Evolutionary conservation across 2,329 filamentous ascomycete genomes (phyloP), one percentile per base, ranked within the genome.

Genomic region (Cladosporium sp.): DNA sequence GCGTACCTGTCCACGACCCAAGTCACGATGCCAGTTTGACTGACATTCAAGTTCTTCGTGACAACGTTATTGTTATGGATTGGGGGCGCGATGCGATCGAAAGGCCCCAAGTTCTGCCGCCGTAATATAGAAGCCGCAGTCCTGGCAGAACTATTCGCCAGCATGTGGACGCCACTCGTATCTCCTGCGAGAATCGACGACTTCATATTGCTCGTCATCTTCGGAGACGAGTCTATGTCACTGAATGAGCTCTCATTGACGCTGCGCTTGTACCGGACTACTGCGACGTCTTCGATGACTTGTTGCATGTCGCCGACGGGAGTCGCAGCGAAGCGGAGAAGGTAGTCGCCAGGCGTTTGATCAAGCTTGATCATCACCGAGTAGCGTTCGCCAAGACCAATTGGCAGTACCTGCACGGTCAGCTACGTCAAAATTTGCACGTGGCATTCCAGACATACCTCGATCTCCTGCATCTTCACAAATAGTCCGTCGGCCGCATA

Each of bases 401-500:
- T 19, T 18, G 40, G 34, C 34, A 37, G n/a, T 37, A 37, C 34
- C 34, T 37, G 10, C n/a, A 37, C 34, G n/a, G n/a, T 37, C 34
- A 37, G 34, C 34, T 11, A 37, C n/a, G 34, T 18, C 34, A 10
- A 14, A 37, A 14, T 37, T 37, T 37, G 34, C 34, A 14, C 10
- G 34, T 37, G 34, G n/a, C 10, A 14, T 11, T 37, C 10, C 34
- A 35, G 28, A 32, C 19, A 52, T 42, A 58, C 57, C 37, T 59
- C 51, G n/a, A 58, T 49, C 52, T 52, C 53, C 40, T 59, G 52
- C n/a, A 54, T 50, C 37, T 55, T 37, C 9, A 56, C 55, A 34
- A 60, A 60, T 37, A 56, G 54, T 5, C 58, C 56, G 34, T 61
- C 59, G 31, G 58, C 54, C 13, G 58, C 59, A 10, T 56, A 50